Percentiles rank a stretch among this genome's conserved stretches.
Evolutionary conservation across 306 rosid genomes (phyloP).

Genomic region (Fagus crenata): DNA sequence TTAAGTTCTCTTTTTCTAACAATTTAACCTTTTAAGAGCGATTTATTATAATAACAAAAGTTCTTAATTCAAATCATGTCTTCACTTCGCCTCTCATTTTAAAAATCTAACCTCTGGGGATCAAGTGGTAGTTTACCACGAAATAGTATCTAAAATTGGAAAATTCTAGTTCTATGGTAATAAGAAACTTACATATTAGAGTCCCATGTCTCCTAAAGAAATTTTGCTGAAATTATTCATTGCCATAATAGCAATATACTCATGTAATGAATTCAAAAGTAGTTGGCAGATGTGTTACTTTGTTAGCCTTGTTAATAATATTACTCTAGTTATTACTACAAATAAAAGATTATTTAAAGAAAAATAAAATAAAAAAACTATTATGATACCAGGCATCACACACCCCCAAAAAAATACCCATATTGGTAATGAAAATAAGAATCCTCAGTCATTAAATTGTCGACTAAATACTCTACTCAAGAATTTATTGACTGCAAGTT

Average conservation of each 20-base stretch:
- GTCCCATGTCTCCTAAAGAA: not conserved
- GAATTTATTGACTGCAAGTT: not conserved
- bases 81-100: too few species aligned
- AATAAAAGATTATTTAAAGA: not conserved
- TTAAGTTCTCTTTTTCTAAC: too few species aligned
- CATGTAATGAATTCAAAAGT: not conserved
- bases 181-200: not conserved
- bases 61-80: too few species aligned
- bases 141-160: not conserved
- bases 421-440: not conserved
- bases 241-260: not conserved
- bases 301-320: not conserved
- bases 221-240: not conserved
- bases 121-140: too few species aligned
- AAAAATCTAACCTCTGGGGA: too few species aligned
- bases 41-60: too few species aligned
- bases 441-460: not conserved
- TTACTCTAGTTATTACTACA: not conserved
- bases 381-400: not conserved
- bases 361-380: not conserved
- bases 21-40: too few species aligned
- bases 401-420: too few species aligned
- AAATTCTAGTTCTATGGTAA: not conserved
- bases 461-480: not conserved
- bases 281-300: not conserved